Evolutionary conservation across 2,329 filamentous ascomycete species (phyloP), one percentile per base, ranked within the genome.

Genomic region (Xenoacremonium recifei): DNA sequence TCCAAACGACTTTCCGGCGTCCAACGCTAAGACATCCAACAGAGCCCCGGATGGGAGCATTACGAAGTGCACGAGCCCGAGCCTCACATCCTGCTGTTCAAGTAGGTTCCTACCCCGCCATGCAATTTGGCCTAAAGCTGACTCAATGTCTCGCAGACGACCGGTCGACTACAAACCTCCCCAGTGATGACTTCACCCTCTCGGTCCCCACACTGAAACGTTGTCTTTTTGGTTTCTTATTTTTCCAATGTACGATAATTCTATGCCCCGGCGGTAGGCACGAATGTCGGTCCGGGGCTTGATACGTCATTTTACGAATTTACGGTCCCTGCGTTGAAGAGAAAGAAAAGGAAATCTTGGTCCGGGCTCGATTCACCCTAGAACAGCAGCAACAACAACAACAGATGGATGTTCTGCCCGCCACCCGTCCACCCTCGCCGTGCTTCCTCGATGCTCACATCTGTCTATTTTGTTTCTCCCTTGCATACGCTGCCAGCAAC

Each of bases 31-130:
- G 49, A n/a, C 37, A 19, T 16, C 12, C 20, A 21, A 37, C 63
- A 97, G 91, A 97, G 92, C 74, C 75, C 99, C 60, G 93, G 93
- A 44, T 99, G 93, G 93, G 92, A 97, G 67, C 93, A 99, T 68
- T 99, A 99, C 65, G 93, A 99, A 69, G 93, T 99, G 40, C 93
- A 99, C 67, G 93, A 97, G 68, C 93, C 93, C 32, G 93, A 99
- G 72, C 93, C 93, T 52, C 93, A 99, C 67, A 99, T 99, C 61
- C 79, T 99, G 41, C 80, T 99, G 21, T 99, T 99, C 80, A 99
- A 99, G 92, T 96, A 73, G 67, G 87, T 75, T 29, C 9, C 10
- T 41, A 19, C 9, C 25, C 31, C 20, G 23, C 12, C 13, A 18
- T 34, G 29, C 10, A 6, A 6, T 6, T 16, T 32, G 29, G 15